Percentiles rank a stretch among this genome's conserved stretches.
phyloP scores from a whole-genome alignment of 2,329 filamentous ascomycete genomes.

The Aspergillus felis region DNA sequence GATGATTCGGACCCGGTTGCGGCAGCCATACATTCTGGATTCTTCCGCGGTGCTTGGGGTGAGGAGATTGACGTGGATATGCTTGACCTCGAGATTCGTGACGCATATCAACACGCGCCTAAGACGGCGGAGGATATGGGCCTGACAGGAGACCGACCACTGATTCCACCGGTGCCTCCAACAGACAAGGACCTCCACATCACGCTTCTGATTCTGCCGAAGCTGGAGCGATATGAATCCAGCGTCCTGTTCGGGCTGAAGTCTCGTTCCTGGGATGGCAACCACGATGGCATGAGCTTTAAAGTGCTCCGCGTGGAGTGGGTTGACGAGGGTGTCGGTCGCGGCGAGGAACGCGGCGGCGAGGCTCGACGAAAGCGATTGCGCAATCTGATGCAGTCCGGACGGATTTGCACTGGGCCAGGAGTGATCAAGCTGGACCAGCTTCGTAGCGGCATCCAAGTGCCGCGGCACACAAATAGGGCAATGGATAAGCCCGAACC shows the following conservation, averaged over 20 bases:
- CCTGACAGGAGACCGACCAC: constrained; percentile 24
- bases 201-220: constrained; percentile 76
- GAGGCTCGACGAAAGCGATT: constrained; percentile 49
- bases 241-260: constrained; percentile 75
- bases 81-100: constrained; percentile 55
- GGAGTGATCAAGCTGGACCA: constrained; percentile 33
- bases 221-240: constrained; percentile 70
- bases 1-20: constrained; percentile 94
- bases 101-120: constrained; percentile 43
- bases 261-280: constrained; percentile 72
- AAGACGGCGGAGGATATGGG: constrained; percentile 36
- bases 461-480: constrained; percentile 23
- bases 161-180: constrained; percentile 49
- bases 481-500: constrained; percentile 23
- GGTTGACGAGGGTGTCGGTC: constrained; percentile 65
- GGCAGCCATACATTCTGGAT: constrained; percentile 88
- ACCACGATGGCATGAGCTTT: constrained; percentile 85
- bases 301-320: constrained; percentile 78
- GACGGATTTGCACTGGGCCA: constrained; percentile 40
- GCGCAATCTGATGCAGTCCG: constrained; percentile 40
- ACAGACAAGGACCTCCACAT: constrained; percentile 77
- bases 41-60: constrained; percentile 84
- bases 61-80: constrained; percentile 69
- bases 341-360: constrained; percentile 45
- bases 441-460: constrained; percentile 29